Percentiles rank a stretch among this genome's conserved stretches.
These are phyloP conservation scores for Penicillium sp. DNA, from an alignment of 2,329 filamentous ascomycete genomes.

Conservation along the genomic window DNA sequence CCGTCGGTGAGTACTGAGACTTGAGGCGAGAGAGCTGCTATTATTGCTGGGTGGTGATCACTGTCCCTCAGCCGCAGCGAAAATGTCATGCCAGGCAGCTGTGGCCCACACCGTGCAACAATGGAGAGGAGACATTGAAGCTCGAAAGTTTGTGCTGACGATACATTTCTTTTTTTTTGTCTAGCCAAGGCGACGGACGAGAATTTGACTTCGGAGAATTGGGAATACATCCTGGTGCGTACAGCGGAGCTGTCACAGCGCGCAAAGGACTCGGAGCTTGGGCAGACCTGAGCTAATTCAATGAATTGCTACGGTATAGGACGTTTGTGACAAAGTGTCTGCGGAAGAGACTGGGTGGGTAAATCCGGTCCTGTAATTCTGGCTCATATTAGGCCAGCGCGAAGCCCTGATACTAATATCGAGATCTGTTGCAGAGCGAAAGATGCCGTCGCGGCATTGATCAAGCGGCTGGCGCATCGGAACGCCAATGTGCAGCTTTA, in stretches of 20 bases:
- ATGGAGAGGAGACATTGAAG: slow-evolving; percentile 13
- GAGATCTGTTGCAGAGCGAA: slow-evolving; percentile 50
- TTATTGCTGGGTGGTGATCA: not conserved
- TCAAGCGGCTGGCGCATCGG: slow-evolving; percentile 83
- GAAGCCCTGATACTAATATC: slow-evolving; percentile 9
- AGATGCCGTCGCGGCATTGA: slow-evolving; percentile 81
- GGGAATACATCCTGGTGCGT: slow-evolving; percentile 61
- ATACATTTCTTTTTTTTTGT: slow-evolving; percentile 8
- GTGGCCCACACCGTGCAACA: not conserved
- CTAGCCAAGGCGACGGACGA: slow-evolving; percentile 86
- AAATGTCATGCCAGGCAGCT: not conserved
- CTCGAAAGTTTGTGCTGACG: slow-evolving; percentile 14
- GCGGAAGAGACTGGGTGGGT: slow-evolving; percentile 45
- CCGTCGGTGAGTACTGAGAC: slow-evolving; percentile 51
- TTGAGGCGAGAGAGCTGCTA: not conserved
- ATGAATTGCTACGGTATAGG: slow-evolving; percentile 32
- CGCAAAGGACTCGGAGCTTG: not conserved
- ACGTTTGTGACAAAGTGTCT: slow-evolving; percentile 56
- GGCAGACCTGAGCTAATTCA: slow-evolving; percentile 9
- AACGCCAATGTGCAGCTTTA: slow-evolving; percentile 97
- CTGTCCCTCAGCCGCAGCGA: not conserved
- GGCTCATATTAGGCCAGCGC: not conserved
- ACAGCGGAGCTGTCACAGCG: not conserved
- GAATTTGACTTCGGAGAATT: slow-evolving; percentile 84
- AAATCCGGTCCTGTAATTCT: not conserved